Evolutionary conservation across 495 filamentous ascomycete genomes (phyloP), one percentile per base, ranked within the genome.

Genomic region (Aspergillus egyptiacus): DNA sequence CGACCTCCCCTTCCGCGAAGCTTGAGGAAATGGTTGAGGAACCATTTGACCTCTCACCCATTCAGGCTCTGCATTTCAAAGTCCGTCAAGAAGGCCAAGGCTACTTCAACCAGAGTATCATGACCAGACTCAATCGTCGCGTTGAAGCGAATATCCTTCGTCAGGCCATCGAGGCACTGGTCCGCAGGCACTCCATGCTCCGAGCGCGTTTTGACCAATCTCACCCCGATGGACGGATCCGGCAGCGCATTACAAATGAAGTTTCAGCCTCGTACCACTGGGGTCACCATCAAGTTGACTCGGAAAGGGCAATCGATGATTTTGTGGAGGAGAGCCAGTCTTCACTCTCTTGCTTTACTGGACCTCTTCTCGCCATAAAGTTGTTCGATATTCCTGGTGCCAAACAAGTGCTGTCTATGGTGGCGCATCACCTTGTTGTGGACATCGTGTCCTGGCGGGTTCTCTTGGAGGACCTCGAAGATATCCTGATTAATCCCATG

Each of bases 1-100:
- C 33, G 14, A 32, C 23, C 55, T 51, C 27, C 54, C 61, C 31
- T 45, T 25, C 13, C 34, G 22, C 14, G 10, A 23, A 31, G 20
- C 10, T 24, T 8, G 8, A 27, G 24, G 36, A 39, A 6, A 24
- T 23, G 7, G 8, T 24, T n/a, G 19, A 46, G 5, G 25, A 23
- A 4, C 31, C 19, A 1, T 46, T 46, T 10, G 23, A 17, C 1
- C n/a, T 46, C 1, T 34, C 43, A 1, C 43, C 43, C 2, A 36
- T 46, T 20, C 43, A 46, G 31, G 11, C 24, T 3, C 32, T 46
- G 5, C 18, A 25, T 13, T 36, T 46, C 19, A 27, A 8, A 27
- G 24, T 27, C 5, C 24, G 24, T 27, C 24, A 15, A 46, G 8
- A 35, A 46, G 9, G 17, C 30, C 2, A 20, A 23, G 20, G 43